These are phyloP conservation scores for Candida awuae DNA, from an alignment of 805 yeast species.

Conservation along the genomic window DNA sequence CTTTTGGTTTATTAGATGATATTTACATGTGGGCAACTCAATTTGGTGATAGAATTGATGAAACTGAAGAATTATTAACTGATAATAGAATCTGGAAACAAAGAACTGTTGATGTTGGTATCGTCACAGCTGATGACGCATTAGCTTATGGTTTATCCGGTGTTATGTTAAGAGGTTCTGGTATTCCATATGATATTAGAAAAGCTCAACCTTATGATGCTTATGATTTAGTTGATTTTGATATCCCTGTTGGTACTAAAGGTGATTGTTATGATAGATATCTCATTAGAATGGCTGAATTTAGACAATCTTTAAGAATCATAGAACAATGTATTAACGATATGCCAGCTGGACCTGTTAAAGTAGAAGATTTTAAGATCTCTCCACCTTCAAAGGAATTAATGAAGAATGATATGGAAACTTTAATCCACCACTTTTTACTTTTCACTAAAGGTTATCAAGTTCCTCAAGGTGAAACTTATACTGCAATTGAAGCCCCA, in stretches of 20 bases:
- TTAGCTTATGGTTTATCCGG: conserved; percentile 74
- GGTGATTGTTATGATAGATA: conserved; percentile 93
- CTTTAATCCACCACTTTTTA: conserved; percentile 82
- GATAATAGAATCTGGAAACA: conserved; percentile 91
- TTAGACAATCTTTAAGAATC: conserved; percentile 83
- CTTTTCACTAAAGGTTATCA: conserved; percentile 81
- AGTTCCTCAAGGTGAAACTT: conserved; percentile 87
- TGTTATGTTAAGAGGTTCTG: conserved; percentile 87
- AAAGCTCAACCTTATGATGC: conserved; percentile 88
- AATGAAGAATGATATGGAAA: conserved; percentile 92
- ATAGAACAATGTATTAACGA: conserved; percentile 84
- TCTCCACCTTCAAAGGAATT: conserved; percentile 71
- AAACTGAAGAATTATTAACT: conserved; percentile 80
- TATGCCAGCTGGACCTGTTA: conserved; percentile 88
- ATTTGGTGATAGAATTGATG: conserved; percentile 88
- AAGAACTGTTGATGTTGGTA: conserved; percentile 75
- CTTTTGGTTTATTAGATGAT: conserved; percentile 79
- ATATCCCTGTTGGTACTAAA: conserved; percentile 75
- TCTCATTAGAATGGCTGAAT: conserved; percentile 82
- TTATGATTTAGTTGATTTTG: conserved; percentile 78
- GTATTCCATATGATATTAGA: conserved; percentile 80
- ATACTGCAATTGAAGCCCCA: conserved; percentile 88
- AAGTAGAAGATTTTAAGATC: conserved; percentile 83
- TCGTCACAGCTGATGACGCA: conserved; percentile 80
- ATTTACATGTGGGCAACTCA: conserved; percentile 96